Evolutionary conservation across 768 basidiomycete genomes (phyloP).

Genomic region (Tephrocybe sp.): DNA sequence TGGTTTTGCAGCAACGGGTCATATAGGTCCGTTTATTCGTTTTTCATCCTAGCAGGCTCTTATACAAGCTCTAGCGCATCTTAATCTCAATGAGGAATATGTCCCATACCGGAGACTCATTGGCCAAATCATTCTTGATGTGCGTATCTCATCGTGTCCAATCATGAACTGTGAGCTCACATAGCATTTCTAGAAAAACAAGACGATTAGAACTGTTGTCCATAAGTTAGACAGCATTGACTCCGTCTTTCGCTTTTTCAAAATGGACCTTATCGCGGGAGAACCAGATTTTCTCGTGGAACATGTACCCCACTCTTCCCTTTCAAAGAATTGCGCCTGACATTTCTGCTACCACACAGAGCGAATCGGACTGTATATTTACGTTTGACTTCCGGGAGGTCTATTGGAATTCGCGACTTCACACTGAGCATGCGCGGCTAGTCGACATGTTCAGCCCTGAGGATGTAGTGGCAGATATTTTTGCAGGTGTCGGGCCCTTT

Average conservation of each 20-base stretch:
- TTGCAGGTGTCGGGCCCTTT: conserved; percentile 98
- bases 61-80: conserved; percentile 59
- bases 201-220: conserved; percentile 79
- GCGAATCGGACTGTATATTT: conserved; percentile 84
- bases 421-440: conserved; percentile 87
- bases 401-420: conserved; percentile 97
- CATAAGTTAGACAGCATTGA: conserved; percentile 92
- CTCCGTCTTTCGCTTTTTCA: conserved; percentile 85
- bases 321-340: neutral
- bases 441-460: conserved; percentile 68
- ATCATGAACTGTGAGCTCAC: neutral
- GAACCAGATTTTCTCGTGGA: conserved; percentile 83
- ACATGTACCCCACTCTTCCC: conserved; percentile 50
- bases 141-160: conserved; percentile 32
- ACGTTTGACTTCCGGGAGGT: conserved; percentile 93
- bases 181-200: conserved; percentile 70
- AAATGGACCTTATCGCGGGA: conserved; percentile 96
- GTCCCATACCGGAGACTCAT: conserved; percentile 89
- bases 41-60: neutral
- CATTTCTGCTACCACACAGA: conserved; percentile 46
- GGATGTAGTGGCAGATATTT: conserved; percentile 88
- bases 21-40: conserved; percentile 59
- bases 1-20: conserved; percentile 86
- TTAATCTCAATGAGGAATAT: conserved; percentile 90
- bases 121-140: conserved; percentile 90